Evolutionary conservation across 2,329 filamentous ascomycete species (phyloP).

Genomic region (Hypoxylon sp.): DNA sequence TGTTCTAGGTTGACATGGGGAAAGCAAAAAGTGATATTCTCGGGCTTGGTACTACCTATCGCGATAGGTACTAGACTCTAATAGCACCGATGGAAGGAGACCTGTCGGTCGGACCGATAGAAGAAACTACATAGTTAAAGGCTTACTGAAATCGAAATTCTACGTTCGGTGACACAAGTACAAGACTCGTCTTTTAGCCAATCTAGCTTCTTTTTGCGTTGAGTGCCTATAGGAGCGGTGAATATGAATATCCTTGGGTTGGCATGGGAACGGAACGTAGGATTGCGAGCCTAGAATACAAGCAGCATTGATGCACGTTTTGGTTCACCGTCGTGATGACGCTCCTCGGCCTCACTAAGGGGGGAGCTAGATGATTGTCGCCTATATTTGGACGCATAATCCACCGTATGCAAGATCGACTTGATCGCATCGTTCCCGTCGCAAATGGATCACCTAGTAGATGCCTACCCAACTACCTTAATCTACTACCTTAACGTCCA

Average conservation of each 20-base stretch:
- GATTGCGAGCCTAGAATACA: conserved; percentile 1
- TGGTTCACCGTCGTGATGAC: conserved; percentile 12
- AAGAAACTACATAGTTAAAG: conserved; percentile 19
- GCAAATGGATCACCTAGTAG: conserved; percentile 9
- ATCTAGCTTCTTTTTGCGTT: neutral
- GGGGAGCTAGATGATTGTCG: neutral
- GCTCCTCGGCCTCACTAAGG: neutral
- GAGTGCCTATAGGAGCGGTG: conserved; percentile 21
- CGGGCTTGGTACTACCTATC: conserved; percentile 25
- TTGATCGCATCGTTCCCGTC: conserved; percentile 20
- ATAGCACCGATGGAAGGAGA: conserved; percentile 16
- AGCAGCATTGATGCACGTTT: neutral
- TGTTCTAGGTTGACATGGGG: conserved; percentile 25
- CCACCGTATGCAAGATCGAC: conserved; percentile 25
- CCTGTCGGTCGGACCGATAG: conserved; percentile 31
- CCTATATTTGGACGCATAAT: conserved; percentile 27
- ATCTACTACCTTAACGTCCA: neutral
- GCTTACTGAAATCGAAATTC: conserved; percentile 36
- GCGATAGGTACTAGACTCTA: conserved; percentile 3
- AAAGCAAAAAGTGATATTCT: conserved; percentile 21
- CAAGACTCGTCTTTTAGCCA: neutral
- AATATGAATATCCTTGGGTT: neutral
- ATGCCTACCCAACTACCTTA: neutral
- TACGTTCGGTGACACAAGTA: conserved; percentile 32
- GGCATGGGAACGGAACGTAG: conserved; percentile 3